Evolutionary conservation across 345 rosid genomes (phyloP), one percentile per base, ranked within the genome.

Genomic region (Kandelia obovata): DNA sequence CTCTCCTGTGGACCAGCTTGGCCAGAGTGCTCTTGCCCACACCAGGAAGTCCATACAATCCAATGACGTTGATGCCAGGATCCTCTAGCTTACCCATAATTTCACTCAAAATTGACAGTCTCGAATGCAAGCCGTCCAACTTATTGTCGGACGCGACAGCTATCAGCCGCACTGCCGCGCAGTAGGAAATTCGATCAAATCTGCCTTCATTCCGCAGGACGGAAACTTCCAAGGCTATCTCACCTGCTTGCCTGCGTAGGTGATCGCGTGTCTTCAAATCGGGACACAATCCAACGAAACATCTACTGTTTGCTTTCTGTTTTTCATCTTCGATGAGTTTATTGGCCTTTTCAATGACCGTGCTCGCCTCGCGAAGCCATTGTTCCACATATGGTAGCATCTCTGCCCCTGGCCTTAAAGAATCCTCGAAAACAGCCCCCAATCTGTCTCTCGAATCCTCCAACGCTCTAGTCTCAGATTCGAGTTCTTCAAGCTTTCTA

Each of bases 11-110:
- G 20, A 64, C 39, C 21, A 46, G 35, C 13, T 6, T 64, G 7
- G 26, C 67, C 52, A 64, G 39, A 9, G 67, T 46, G 15, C 26
- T 34, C 47, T 61, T 61, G 20, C 64, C 64, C 43, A 61, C 64
- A 20, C 64, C 26, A 9, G 0, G 16, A 39, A 39, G 47, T 39
- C 47, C 47, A 39, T 39, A 39, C 47, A 39, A 39, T 16, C 67
- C 67, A 64, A 64, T 10, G 17, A 30, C 25, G 53, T 19, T 64
- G 5, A 64, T 17, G 47, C 9, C 25, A 25, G 53, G 32, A 43
- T 64, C 55, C 16, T 4, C 13, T 7, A 64, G 21, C 7, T 55
- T 32, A n/a, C 15, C 13, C 53, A 23, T 13, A 13, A 43, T 11
- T 21, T 16, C 34, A n/a, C 47, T 39, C 47, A 39, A 39, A 2